Evolutionary conservation across 1,284 basidiomycete species (phyloP).

Genomic region (Cutaneotrichosporon spelunceum): DNA sequence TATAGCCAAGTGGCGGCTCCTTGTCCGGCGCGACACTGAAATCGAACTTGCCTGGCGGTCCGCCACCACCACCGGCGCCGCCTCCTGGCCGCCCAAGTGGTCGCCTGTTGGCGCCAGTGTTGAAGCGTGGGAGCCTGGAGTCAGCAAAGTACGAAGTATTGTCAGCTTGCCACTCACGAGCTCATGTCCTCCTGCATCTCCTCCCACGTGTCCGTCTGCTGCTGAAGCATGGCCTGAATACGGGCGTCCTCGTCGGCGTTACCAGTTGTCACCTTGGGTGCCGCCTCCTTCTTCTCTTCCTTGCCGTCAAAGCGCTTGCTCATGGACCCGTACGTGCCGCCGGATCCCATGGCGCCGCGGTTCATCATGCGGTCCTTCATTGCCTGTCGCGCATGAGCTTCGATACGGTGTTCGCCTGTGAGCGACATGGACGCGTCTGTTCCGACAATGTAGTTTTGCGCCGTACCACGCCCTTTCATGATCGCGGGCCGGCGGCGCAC

Average conservation of each 20-base stretch:
- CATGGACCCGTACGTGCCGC: conserved; percentile 56
- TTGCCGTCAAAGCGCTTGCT: conserved; percentile 87
- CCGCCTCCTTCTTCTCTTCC: conserved; percentile 55
- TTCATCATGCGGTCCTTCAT: conserved; percentile 43
- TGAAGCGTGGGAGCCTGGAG: conserved; percentile 20
- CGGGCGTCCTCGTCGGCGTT: conserved; percentile 50
- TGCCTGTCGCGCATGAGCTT: conserved; percentile 44
- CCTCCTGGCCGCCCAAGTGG: conserved; percentile 36
- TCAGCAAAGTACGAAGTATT: conserved; percentile 2
- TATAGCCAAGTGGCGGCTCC: conserved; percentile 77
- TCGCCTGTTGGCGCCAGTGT: conserved; percentile 18
- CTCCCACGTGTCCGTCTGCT: conserved; percentile 49
- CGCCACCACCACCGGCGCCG: conserved; percentile 54
- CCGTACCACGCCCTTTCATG: conserved; percentile 83
- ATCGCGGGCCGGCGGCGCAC: conserved; percentile 81
- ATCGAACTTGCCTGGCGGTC: conserved; percentile 35
- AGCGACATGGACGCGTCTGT: conserved; percentile 50
- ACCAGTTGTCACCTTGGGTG: conserved; percentile 39
- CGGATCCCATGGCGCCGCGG: conserved; percentile 29
- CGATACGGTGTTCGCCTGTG: conserved; percentile 49
- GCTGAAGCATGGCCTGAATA: conserved; percentile 48
- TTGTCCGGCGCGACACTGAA: conserved; percentile 54
- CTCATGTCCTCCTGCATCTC: conserved; percentile 50
- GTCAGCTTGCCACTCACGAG: conserved; percentile 30
- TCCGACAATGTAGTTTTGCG: conserved; percentile 74